Conservation (phyloP, 2,329 filamentous ascomycete species). For the Truncatella angustata region DNA sequence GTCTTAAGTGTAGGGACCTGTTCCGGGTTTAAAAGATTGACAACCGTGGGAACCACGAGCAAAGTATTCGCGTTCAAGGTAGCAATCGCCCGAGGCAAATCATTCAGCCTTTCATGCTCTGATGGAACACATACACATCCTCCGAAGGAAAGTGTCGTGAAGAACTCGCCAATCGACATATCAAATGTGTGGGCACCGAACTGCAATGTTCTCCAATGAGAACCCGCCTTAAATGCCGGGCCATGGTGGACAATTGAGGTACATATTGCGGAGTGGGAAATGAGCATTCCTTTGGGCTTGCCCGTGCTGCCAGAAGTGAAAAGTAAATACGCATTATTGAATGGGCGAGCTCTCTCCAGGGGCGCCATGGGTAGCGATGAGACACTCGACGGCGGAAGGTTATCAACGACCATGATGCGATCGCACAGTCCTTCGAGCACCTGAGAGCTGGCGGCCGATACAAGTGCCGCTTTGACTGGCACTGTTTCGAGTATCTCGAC, state of each 20-base stretch:
- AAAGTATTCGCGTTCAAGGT: neutral
- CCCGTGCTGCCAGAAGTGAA: conserved; percentile 58
- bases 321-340: conserved; percentile 58
- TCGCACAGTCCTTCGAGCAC: neutral
- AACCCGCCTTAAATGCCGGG: neutral
- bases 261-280: conserved; percentile 50
- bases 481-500: conserved; percentile 37
- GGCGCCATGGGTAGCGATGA: neutral
- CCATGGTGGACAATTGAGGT: neutral
- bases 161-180: conserved; percentile 50
- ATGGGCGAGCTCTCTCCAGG: conserved; percentile 35
- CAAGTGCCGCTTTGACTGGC: conserved; percentile 41
- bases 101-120: conserved; percentile 16
- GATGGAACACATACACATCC: conserved; percentile 49
- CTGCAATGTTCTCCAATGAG: conserved; percentile 29
- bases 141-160: conserved; percentile 48
- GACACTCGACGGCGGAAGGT: no score
- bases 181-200: conserved; percentile 57
- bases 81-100: neutral
- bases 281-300: conserved; percentile 53
- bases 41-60: conserved; percentile 1
- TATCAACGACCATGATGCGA: neutral
- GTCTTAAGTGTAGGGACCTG: conserved; percentile 12
- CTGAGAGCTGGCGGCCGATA: conserved; percentile 22
- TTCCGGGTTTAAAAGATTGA: neutral